Base-by-base conservation (phyloP, 2,329 filamentous ascomycete species). In the Coniochaeta hoffmannii region DNA sequence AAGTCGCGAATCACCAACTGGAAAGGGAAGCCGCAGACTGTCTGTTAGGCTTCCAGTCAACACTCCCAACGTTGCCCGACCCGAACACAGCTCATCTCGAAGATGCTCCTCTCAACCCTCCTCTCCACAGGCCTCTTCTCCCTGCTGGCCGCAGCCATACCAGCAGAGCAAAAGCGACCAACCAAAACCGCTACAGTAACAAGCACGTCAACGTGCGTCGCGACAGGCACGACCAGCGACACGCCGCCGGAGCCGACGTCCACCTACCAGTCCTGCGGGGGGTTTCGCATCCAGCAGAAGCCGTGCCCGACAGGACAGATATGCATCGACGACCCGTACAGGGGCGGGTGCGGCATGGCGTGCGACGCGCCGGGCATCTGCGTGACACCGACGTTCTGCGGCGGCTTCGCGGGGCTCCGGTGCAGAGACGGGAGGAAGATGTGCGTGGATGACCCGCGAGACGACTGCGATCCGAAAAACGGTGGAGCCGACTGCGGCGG, bases 401-500 rank as follows among this genome's bases (percentile, higher is more conserved):
- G 71, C 26, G 72, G 72, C 0, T 68, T 74, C 57, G 67, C 63
- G 1, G 69, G 65, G 1, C 60, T 66, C 17, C 24, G 4, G 11
- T 74, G 72, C 52, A 56, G 61, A 6, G 26, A 49, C n/a, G 65
- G 66, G 60, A 34, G 28, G 28, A 51, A 34, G 49, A 59, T 62
- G n/a, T 75, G 72, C 56, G 60, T 67, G 28, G 72, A 74, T 63
- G 68, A 73, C 59, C 68, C 70, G 7, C 60, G 65, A 8, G 70
- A 72, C 58, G 59, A 64, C 10, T 76, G 72, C 56, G 66, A 70
- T 60, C 65, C 68, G 0, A 38, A 59, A 22, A 59, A 62, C 0
- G 70, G 71, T 0, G 71, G 71, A 0, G 62, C 63, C 1, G 74
- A 76, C 56, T 77, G 74, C 60, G 68, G 66, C 4, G 72, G 72